phyloP scores from a whole-genome alignment of 2,329 filamentous ascomycete species.

The Drechslerella dactyloides region DNA sequence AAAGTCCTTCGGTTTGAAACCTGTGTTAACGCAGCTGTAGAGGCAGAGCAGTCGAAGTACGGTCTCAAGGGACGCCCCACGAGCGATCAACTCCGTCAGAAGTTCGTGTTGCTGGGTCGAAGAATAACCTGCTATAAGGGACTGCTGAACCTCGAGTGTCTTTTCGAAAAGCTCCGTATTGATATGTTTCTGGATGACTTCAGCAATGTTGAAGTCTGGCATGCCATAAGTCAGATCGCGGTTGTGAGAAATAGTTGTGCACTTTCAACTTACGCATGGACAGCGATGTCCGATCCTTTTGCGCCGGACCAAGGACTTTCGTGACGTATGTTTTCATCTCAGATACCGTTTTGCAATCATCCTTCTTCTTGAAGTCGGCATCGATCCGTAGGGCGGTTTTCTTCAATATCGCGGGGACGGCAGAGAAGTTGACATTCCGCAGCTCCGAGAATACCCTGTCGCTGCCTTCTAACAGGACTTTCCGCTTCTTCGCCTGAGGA shows the following conservation, averaged over 20 bases:
- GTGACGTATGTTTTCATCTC: conserved; percentile 95
- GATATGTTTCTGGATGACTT: conserved; percentile 94
- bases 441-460: conserved; percentile 88
- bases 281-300: conserved; percentile 44
- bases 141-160: conserved; percentile 87
- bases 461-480: conserved; percentile 84
- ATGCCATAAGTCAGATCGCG: background rate
- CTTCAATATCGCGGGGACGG: conserved; percentile 86
- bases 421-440: conserved; percentile 91
- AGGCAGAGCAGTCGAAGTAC: conserved; percentile 86
- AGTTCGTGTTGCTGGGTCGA: conserved; percentile 85
- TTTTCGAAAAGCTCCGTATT: conserved; percentile 87
- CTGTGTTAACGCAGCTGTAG: conserved; percentile 87
- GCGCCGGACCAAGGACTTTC: conserved; percentile 71
- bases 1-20: conserved; percentile 84
- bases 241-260: background rate
- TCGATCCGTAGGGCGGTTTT: conserved; percentile 86
- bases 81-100: conserved; percentile 92
- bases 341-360: conserved; percentile 82
- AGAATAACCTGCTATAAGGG: conserved; percentile 83
- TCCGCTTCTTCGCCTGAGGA: conserved; percentile 77
- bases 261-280: conserved; percentile 55
- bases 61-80: conserved; percentile 78
- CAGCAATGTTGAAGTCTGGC: conserved; percentile 67
- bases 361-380: conserved; percentile 85